phyloP scores from a whole-genome alignment of 768 basidiomycete genomes.

The Pholiota microspora region DNA sequence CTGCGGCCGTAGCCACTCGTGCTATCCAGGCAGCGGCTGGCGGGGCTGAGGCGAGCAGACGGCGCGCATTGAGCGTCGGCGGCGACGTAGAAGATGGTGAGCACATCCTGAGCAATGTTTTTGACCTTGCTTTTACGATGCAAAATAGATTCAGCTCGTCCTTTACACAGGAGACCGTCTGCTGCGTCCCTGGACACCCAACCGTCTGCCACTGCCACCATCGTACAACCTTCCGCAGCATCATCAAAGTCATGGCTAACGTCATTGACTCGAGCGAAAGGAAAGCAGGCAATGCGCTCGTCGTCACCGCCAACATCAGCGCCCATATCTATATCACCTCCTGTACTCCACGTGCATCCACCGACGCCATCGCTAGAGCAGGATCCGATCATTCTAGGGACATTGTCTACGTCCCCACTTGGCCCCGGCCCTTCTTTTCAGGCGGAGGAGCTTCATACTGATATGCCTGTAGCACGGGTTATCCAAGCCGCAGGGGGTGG shows the following conservation, averaged over 20 bases:
- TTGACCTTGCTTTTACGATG: neutral
- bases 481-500: too few species aligned
- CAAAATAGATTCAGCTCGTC: neutral
- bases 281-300: neutral
- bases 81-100: too few species aligned
- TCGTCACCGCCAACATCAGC: neutral
- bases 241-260: neutral
- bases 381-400: too few species aligned
- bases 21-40: too few species aligned
- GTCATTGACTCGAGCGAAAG: neutral
- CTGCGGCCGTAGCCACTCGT: too few species aligned
- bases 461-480: too few species aligned
- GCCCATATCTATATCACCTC: neutral
- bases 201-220: neutral
- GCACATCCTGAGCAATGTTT: neutral
- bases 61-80: too few species aligned
- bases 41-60: too few species aligned
- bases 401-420: too few species aligned
- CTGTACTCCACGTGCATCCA: neutral
- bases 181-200: neutral
- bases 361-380: slow-evolving; percentile 1
- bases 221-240: neutral
- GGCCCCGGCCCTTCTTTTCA: too few species aligned
- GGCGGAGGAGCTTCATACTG: too few species aligned
- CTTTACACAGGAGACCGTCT: neutral